A percentile compares a stretch with the other conserved stretches of the same genome.
These are phyloP conservation scores for Russula lepida DNA, from an alignment of 768 basidiomycete species.

Conservation along the genomic window DNA sequence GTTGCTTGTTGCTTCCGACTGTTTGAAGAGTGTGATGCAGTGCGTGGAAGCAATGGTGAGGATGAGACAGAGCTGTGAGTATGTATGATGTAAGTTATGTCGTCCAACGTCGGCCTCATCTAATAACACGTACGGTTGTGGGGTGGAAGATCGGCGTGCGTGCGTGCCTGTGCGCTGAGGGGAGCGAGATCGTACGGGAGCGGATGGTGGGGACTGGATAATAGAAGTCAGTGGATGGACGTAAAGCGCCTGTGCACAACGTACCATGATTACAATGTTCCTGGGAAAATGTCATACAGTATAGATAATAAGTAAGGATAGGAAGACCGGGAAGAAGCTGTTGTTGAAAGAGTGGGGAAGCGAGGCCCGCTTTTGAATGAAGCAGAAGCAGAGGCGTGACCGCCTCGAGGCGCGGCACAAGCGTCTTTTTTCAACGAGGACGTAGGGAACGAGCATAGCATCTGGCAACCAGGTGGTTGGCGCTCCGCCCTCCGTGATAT, in stretches of 20 bases:
- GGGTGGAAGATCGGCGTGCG: not conserved
- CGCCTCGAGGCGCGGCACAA: not conserved
- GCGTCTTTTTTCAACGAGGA: not conserved
- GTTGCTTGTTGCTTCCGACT: slow-evolving; percentile 1
- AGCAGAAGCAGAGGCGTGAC: not conserved
- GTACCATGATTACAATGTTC: slow-evolving; percentile 5
- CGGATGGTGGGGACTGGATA: slow-evolving; percentile 6
- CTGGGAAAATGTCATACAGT: not conserved
- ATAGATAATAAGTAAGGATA: slow-evolving; percentile 4
- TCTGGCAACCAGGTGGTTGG: not conserved
- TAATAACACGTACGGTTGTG: slow-evolving; percentile 4
- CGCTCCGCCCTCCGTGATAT: not conserved
- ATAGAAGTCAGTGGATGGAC: not conserved
- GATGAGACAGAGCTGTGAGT: not conserved
- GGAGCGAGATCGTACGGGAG: slow-evolving; percentile 4
- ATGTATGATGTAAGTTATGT: not conserved
- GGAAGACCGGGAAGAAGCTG: too few species aligned
- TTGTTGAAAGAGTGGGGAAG: not conserved
- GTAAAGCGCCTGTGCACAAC: not conserved
- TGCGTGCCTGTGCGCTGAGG: slow-evolving; percentile 6
- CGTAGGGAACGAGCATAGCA: not conserved
- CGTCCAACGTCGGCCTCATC: not conserved
- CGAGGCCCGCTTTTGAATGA: not conserved
- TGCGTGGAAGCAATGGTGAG: not conserved
- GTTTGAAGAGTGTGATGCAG: not conserved